These are phyloP conservation scores for Diplodia intermedia DNA, from an alignment of 2,329 filamentous ascomycete genomes.

Conservation along the genomic window DNA sequence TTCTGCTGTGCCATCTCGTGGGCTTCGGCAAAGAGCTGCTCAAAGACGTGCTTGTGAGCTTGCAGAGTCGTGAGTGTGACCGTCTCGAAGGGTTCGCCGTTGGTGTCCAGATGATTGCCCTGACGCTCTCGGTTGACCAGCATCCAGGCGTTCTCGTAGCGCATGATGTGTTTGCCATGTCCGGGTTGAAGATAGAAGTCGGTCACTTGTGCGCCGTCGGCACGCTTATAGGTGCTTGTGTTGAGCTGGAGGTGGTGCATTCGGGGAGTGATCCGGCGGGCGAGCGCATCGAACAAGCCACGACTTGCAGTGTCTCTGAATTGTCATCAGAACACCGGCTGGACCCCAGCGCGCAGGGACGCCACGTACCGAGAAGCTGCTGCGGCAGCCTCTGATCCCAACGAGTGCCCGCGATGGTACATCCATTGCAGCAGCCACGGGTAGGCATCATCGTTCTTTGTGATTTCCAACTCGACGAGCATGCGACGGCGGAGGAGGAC, in stretches of 20 bases:
- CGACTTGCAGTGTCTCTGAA: slow-evolving; percentile 42
- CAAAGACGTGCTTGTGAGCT: slow-evolving; percentile 85
- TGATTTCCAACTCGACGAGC: slow-evolving; percentile 95
- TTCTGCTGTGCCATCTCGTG: slow-evolving; percentile 78
- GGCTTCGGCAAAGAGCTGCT: slow-evolving; percentile 87
- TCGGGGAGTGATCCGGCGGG: slow-evolving; percentile 64
- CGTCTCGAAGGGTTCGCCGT: slow-evolving; percentile 91
- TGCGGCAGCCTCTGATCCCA: slow-evolving; percentile 34
- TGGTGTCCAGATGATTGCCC: slow-evolving; percentile 72
- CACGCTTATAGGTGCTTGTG: slow-evolving; percentile 66
- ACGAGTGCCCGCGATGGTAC: slow-evolving; percentile 65
- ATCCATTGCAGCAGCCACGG: slow-evolving; percentile 96
- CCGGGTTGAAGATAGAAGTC: slow-evolving; percentile 90
- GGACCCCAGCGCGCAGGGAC: too few species aligned
- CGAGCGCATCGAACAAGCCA: slow-evolving; percentile 59
- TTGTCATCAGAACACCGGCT: background rate
- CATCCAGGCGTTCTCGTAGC: slow-evolving; percentile 86
- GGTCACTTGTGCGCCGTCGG: slow-evolving; percentile 74
- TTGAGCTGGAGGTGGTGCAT: slow-evolving; percentile 70
- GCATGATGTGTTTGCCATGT: slow-evolving; percentile 85
- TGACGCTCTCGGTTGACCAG: slow-evolving; percentile 87
- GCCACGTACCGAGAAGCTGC: slow-evolving; percentile 6
- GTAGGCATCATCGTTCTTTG: slow-evolving; percentile 90
- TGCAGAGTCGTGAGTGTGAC: slow-evolving; percentile 92
- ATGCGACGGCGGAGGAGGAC: slow-evolving; percentile 80